A percentile compares a stretch with the other conserved stretches of the same genome.
phyloP scores from a whole-genome alignment of 208 protist species.

The Herpetomonas samuelpessoai region DNA sequence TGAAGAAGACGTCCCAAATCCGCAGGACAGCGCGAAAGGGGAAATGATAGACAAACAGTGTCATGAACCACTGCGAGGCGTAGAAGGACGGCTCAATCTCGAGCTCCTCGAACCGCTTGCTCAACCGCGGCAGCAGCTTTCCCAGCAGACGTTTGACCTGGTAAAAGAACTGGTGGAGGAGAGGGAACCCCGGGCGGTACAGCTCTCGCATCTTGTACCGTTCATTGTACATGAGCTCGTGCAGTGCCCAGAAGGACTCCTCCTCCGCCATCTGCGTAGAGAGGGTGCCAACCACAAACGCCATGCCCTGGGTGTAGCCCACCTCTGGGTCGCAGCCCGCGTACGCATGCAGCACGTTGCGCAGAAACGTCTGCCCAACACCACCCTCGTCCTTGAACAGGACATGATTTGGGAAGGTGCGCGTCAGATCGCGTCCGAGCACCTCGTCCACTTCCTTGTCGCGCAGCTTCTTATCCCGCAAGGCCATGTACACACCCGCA shows the following conservation, averaged over 20 bases:
- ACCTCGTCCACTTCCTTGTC: conserved; percentile 59
- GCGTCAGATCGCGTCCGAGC: conserved; percentile 76
- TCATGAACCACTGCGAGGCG: conserved; percentile 93
- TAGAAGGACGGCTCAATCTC: conserved; percentile 84
- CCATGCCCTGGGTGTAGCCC: conserved; percentile 95
- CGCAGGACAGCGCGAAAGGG: conserved; percentile 82
- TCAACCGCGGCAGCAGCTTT: conserved; percentile 71
- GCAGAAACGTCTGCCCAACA: conserved; percentile 81
- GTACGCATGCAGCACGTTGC: conserved; percentile 91
- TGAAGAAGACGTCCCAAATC: conserved; percentile 93
- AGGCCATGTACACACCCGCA: conserved; percentile 60
- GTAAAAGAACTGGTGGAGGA: conserved; percentile 90
- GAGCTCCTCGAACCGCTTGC: conserved; percentile 65
- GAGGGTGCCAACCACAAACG: conserved; percentile 85
- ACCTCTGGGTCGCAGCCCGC: conserved; percentile 88
- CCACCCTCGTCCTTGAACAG: conserved; percentile 85
- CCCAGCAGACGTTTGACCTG: conserved; percentile 81
- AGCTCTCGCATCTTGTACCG: conserved; percentile 86
- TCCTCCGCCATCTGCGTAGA: conserved; percentile 91
- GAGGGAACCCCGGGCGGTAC: conserved; percentile 86
- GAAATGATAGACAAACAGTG: conserved; percentile 90
- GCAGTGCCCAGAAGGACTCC: conserved; percentile 91
- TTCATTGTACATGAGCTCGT: conserved; percentile 84
- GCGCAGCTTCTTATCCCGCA: conserved; percentile 62
- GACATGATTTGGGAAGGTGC: conserved; percentile 90